phyloP scores from a whole-genome alignment of 176 grass and related monocot species.

The Otatea glauca region DNA sequence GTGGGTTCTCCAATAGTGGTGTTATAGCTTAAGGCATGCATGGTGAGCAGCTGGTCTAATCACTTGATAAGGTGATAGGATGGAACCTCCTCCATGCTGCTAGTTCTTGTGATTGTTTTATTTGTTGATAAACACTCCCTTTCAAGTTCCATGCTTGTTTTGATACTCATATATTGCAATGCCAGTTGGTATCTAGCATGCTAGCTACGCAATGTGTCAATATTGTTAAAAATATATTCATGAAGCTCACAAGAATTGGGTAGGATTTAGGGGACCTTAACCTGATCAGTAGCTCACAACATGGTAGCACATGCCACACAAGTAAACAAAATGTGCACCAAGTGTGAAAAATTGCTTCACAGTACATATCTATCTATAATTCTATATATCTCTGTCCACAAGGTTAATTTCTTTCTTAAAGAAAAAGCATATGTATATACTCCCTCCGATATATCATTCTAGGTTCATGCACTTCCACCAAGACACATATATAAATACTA shows the following conservation, averaged over 20 bases:
- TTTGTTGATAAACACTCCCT: neutral
- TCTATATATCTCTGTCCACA: neutral
- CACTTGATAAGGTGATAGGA: slow-evolving; percentile 29
- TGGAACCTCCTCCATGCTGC: slow-evolving; percentile 24
- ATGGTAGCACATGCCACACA: slow-evolving; percentile 27
- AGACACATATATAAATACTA: too few relatives aligned
- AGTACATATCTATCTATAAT: neutral
- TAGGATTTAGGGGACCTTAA: neutral
- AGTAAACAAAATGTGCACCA: neutral
- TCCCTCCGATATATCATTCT: too few relatives aligned
- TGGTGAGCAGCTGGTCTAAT: neutral
- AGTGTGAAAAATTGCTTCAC: neutral
- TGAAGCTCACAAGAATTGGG: slow-evolving; percentile 7
- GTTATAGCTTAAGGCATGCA: neutral
- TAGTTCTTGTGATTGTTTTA: neutral
- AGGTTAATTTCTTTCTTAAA: neutral
- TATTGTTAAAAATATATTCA: neutral
- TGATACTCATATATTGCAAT: neutral
- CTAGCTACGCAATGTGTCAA: neutral
- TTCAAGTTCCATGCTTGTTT: neutral
- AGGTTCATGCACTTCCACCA: too few relatives aligned
- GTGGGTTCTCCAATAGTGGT: slow-evolving; percentile 23
- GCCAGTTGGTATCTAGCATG: neutral
- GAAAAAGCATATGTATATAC: neutral
- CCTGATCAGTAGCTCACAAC: slow-evolving; percentile 14